Evolutionary conservation across 139 green algal species (phyloP), one percentile per base, ranked within the genome.

Genomic region (Closterium sp.): DNA sequence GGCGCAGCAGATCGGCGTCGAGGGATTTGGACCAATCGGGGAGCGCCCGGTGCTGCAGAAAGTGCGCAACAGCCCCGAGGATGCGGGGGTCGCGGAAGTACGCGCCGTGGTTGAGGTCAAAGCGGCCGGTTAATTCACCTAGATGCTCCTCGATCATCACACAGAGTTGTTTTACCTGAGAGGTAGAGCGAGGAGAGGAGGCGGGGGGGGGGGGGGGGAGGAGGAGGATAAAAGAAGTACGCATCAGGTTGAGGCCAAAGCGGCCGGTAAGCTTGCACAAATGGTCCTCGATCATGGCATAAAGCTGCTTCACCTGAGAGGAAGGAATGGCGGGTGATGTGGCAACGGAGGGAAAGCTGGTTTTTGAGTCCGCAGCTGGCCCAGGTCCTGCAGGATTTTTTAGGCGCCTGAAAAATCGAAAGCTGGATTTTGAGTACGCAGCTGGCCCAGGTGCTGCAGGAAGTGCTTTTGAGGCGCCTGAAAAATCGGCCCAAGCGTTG

Each of bases 1-100:
- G 2, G 16, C 55, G 55, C 55, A 76, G 55, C 16, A 76, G 4
- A 76, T 76, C 55, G 2, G 1, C 55, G 25, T 76, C 55, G 10
- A 76, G 55, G 55, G 55, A 76, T 3, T 28, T 28, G 16, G 55
- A 76, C 55, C 55, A 76, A 76, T 76, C 55, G 8, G 87, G 33
- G 55, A 90, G 23, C 9, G 69, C 35, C 87, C 87, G 0, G 4
- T 28, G 28, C 81, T 35, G 25, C 35, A 91, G 33, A 33, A 84
- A 91, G 33, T 91, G 87, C 1, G 34, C 16, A 19, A 91, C 88
- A 16, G 33, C 34, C 10, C 28, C 21, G 25, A 91, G 69, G 35
- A 91, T 91, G 34, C 69, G 33, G 3, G 55, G 69, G 66, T 91
- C 38, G 2, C 89, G 55, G 66, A 89, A 91, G 16, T 88, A 91